Base-by-base conservation (phyloP, 2,329 filamentous ascomycete genomes). In the Aspergillus sp. region DNA sequence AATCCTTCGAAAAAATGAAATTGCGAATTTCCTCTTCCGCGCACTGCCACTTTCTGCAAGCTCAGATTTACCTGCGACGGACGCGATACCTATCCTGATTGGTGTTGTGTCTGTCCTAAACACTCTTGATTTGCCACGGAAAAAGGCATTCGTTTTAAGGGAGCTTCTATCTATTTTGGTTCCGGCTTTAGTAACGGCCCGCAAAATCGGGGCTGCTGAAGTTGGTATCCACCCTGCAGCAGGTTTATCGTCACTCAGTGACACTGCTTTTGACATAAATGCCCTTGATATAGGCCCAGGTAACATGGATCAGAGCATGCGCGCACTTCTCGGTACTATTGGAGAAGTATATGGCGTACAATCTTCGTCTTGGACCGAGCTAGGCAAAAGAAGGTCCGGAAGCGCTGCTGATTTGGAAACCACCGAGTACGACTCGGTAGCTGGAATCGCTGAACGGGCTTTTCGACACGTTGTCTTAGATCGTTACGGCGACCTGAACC, bases 141-240 rank as follows among this genome's bases (percentile, higher is more conserved):
- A 97, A 76, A 96, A 96, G 74, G 92, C 90, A 4, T 89, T 98
- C 77, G 86, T 97, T 0, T 83, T 96, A 66, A 88, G 90, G 65
- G 92, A 97, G 68, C 82, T 98, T 50, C 83, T 99, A 8, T 88
- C 87, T 3, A 87, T 92, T 15, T 81, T 98, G 41, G 90, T 96
- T 52, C 88, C 88, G 34, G 92, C 90, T 3, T 81, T 99, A 8
- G 88, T 96, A 4, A 91, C 97, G 74, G 95, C 95, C 15, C 85
- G 95, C 40, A 97, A 96, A 47, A 84, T 93, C 48, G 93, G 93
- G 33, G 95, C 95, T 41, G 93, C 95, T n/a, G 95, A 98, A 70
- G 90, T 95, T 68, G 95, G 93, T 3, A 91, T 99, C 37, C 93
- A 98, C 75, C 95, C 95, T 41, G 93, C 93, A 17, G 91, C 93